Conservation (phyloP, 345 rosid genomes). For the Salix dunnii region DNA sequence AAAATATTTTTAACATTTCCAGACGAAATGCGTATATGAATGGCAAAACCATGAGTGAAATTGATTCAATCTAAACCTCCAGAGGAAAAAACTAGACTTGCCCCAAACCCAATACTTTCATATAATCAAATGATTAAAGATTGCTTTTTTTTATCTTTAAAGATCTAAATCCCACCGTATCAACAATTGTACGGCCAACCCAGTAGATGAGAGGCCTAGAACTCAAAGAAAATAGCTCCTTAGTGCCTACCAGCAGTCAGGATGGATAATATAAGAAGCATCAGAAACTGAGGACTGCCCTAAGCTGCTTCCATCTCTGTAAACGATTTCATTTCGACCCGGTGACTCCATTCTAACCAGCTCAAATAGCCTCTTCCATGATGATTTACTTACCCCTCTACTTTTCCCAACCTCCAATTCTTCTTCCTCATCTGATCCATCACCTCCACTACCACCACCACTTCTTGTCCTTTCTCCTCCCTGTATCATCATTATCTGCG, state of each 20-base stretch:
- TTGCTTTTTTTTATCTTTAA: too few species aligned
- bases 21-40: too few species aligned
- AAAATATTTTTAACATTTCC: too few species aligned
- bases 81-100: too few species aligned
- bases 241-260: slow-evolving; percentile 26
- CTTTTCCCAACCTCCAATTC: not conserved
- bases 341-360: not conserved
- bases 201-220: not conserved
- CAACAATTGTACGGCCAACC: not conserved
- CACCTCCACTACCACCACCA: not conserved
- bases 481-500: not conserved
- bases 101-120: too few species aligned
- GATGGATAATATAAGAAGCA: slow-evolving; percentile 21
- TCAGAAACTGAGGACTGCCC: not conserved
- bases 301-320: not conserved
- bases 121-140: too few species aligned
- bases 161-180: too few species aligned
- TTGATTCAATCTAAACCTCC: too few species aligned
- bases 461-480: not conserved
- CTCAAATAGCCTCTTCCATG: slow-evolving; percentile 8
- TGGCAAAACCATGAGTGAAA: too few species aligned
- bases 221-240: too few species aligned
- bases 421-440: not conserved
- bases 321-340: not conserved
- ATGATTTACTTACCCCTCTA: not conserved